Percentiles rank a stretch among this genome's conserved stretches.
Conservation (phyloP, 2,329 filamentous ascomycete genomes). For the Grosmannia huntii region DNA sequence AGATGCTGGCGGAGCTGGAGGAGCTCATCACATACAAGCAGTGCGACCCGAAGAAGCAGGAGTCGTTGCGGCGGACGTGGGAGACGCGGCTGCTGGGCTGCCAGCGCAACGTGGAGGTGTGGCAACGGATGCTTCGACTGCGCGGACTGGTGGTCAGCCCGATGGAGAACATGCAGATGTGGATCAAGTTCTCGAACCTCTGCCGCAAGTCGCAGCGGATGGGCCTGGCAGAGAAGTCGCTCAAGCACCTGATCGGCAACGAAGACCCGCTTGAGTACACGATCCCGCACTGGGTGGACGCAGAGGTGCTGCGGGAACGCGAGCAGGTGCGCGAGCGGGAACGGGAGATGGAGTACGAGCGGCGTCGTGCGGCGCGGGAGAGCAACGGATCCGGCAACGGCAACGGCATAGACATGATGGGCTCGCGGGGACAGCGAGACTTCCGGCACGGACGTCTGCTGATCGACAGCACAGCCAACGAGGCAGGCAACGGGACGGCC, state of each 20-base stretch:
- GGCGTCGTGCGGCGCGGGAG: conserved; percentile 5
- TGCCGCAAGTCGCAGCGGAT: conserved; percentile 93
- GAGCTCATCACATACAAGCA: conserved; percentile 98
- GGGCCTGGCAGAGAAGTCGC: conserved; percentile 86
- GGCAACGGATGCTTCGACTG: conserved; percentile 95
- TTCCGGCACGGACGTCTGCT: conserved; percentile 11
- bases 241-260: conserved; percentile 76
- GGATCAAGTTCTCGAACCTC: conserved; percentile 97
- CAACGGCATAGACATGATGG: background rate
- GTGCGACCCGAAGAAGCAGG: conserved; percentile 76
- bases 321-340: conserved; percentile 9
- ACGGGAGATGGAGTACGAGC: conserved; percentile 9
- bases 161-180: conserved; percentile 94
- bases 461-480: conserved; percentile 5
- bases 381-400: background rate
- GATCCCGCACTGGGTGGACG: conserved; percentile 45
- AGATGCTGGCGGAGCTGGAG: conserved; percentile 97
- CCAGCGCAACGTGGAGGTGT: conserved; percentile 94
- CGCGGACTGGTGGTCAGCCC: conserved; percentile 85
- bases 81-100: conserved; percentile 89
- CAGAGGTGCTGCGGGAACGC: conserved; percentile 14
- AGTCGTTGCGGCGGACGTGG: conserved; percentile 87
- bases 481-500: background rate
- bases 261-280: conserved; percentile 49
- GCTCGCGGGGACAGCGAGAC: conserved; percentile 2